These are phyloP conservation scores for Suillus alpinus DNA, from an alignment of 768 basidiomycete species.

Conservation along the genomic window DNA sequence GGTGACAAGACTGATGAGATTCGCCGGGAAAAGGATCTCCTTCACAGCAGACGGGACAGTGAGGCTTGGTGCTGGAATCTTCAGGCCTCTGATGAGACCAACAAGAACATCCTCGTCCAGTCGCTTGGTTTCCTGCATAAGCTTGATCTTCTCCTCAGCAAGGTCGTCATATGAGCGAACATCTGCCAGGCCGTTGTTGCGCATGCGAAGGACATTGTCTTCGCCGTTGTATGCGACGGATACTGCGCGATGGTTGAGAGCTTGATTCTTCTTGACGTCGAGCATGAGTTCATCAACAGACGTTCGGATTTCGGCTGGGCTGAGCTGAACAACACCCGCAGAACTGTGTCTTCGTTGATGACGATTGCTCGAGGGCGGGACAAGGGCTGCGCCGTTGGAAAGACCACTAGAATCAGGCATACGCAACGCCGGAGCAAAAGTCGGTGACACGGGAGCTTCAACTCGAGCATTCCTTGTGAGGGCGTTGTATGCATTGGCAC, in stretches of 20 bases:
- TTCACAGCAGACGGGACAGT: constrained; percentile 92
- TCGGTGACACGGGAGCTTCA: constrained; percentile 78
- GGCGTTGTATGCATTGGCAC: constrained; percentile 88
- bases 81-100: constrained; percentile 86
- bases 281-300: constrained; percentile 78
- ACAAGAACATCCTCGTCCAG: constrained; percentile 92
- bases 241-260: constrained; percentile 75
- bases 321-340: constrained; percentile 69
- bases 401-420: constrained; percentile 39
- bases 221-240: constrained; percentile 87
- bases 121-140: constrained; percentile 87
- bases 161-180: constrained; percentile 82
- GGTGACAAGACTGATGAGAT: constrained; percentile 95
- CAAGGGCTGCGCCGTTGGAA: constrained; percentile 44
- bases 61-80: constrained; percentile 87
- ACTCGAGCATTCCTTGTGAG: constrained; percentile 72
- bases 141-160: constrained; percentile 90
- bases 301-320: constrained; percentile 61
- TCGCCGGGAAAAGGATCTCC: constrained; percentile 98
- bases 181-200: constrained; percentile 64
- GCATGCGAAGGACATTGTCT: constrained; percentile 66
- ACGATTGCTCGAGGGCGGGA: constrained; percentile 38
- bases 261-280: constrained; percentile 67
- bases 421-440: constrained; percentile 79
- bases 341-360: constrained; percentile 87